Percentiles rank a stretch among this genome's conserved stretches.
Conservation (phyloP, 495 filamentous ascomycete genomes). For the Astrothelium subdiscretum region DNA sequence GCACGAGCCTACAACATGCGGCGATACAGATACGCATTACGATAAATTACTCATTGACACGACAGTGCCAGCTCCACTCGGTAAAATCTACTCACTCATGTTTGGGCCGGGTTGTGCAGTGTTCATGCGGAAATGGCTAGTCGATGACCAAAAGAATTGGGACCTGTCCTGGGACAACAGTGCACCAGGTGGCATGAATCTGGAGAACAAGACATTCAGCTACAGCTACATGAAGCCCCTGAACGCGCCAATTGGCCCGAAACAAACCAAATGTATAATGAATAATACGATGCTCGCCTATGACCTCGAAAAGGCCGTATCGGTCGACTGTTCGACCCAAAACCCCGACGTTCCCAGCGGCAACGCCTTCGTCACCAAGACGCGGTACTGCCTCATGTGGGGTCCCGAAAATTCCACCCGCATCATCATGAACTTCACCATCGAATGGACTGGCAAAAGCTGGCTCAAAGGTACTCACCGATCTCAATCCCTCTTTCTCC, state of each 20-base stretch:
- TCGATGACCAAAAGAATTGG: constrained; percentile 75
- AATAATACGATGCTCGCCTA: constrained; percentile 69
- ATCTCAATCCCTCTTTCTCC: neutral
- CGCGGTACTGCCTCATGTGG: constrained; percentile 90
- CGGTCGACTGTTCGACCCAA: constrained; percentile 56
- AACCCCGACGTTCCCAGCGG: constrained; percentile 94
- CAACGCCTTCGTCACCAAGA: constrained; percentile 82
- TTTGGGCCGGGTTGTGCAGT: constrained; percentile 69
- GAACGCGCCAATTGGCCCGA: constrained; percentile 72
- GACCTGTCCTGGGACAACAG: constrained; percentile 77
- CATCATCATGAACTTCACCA: constrained; percentile 70
- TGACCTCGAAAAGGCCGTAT: constrained; percentile 80
- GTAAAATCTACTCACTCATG: constrained; percentile 78
- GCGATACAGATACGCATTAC: constrained; percentile 64
- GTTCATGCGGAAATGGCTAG: constrained; percentile 76
- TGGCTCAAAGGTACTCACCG: constrained; percentile 75
- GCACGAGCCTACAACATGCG: constrained; percentile 75
- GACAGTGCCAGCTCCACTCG: constrained; percentile 72
- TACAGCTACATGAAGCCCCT: constrained; percentile 92
- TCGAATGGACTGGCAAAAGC: constrained; percentile 96
- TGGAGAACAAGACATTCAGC: constrained; percentile 56
- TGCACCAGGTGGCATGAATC: constrained; percentile 58
- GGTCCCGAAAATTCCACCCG: constrained; percentile 72
- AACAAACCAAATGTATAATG: constrained; percentile 88
- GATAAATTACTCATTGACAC: constrained; percentile 80